Evolutionary conservation across 164 flowering plant species (phyloP).

Genomic region (Stephania yunnanensis): DNA sequence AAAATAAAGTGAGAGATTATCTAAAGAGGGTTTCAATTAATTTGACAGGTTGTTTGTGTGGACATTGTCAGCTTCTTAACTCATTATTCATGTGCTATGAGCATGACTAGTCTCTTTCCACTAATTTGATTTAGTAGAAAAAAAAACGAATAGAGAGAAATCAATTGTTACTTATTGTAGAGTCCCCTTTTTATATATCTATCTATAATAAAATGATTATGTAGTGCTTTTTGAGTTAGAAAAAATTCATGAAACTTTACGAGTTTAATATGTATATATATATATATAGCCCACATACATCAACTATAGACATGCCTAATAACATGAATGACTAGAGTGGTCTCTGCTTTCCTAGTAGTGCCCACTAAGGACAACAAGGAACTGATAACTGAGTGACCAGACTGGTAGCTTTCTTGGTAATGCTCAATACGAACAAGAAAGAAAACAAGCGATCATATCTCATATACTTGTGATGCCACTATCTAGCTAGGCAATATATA

Average conservation of each 20-base stretch:
- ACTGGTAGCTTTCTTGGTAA: neutral
- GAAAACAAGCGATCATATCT: neutral
- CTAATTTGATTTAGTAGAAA: neutral
- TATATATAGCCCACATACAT: slow-evolving; percentile 10
- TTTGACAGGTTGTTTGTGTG: slow-evolving; percentile 14
- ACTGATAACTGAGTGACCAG: neutral
- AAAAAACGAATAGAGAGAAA: neutral
- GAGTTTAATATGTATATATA: neutral
- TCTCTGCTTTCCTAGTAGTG: slow-evolving; percentile 12
- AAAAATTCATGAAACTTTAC: slow-evolving; percentile 5
- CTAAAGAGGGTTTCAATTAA: neutral
- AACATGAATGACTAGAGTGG: slow-evolving; percentile 10
- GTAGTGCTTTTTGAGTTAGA: slow-evolving; percentile 19
- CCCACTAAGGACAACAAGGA: neutral
- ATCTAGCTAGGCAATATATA: neutral
- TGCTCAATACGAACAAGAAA: neutral
- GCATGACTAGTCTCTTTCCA: neutral
- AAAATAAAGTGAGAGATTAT: neutral
- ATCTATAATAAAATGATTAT: slow-evolving; percentile 10
- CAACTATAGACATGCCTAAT: slow-evolving; percentile 3
- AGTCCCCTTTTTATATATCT: slow-evolving; percentile 15
- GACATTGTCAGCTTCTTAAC: slow-evolving; percentile 13
- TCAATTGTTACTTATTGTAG: slow-evolving; percentile 5
- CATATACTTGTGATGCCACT: neutral
- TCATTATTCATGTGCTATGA: slow-evolving; percentile 14